Evolutionary conservation across 2,329 filamentous ascomycete genomes (phyloP).

Genomic region (Arthrobotrys pseudoclavata): DNA sequence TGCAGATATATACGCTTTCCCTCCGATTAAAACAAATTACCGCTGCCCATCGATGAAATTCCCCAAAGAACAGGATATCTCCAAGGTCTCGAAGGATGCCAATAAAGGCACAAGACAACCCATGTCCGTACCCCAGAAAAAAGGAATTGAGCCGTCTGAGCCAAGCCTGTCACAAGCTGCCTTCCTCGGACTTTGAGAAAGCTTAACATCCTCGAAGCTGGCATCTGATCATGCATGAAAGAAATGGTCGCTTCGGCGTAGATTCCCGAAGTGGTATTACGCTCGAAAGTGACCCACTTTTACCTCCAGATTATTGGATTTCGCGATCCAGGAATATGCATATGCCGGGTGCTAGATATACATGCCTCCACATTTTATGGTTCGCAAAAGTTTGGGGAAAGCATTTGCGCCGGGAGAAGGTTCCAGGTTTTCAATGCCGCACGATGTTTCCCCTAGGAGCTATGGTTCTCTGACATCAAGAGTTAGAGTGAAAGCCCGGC

Average conservation of each 20-base stretch:
- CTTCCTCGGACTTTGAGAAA: constrained; percentile 57
- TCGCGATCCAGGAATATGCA: constrained; percentile 28
- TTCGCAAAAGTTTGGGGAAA: constrained; percentile 30
- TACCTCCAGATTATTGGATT: constrained; percentile 26
- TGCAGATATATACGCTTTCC: constrained; percentile 38
- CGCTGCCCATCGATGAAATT: not conserved
- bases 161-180: constrained; percentile 60
- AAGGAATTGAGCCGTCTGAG: constrained; percentile 31
- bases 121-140: constrained; percentile 47
- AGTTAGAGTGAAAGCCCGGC: not conserved
- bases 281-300: constrained; percentile 40
- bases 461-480: constrained; percentile 20
- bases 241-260: constrained; percentile 47
- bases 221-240: constrained; percentile 52
- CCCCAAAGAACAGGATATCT: not conserved
- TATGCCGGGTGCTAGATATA: constrained; percentile 3
- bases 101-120: constrained; percentile 47
- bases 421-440: constrained; percentile 18
- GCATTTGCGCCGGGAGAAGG: constrained; percentile 41
- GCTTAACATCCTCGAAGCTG: constrained; percentile 44
- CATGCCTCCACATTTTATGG: constrained; percentile 14
- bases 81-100: constrained; percentile 17
- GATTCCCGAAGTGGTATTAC: constrained; percentile 49
- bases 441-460: constrained; percentile 4
- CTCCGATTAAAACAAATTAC: not conserved